Evolutionary conservation across 257 asterid genomes (phyloP).

Genomic region (Parsonsia alboflavescens): DNA sequence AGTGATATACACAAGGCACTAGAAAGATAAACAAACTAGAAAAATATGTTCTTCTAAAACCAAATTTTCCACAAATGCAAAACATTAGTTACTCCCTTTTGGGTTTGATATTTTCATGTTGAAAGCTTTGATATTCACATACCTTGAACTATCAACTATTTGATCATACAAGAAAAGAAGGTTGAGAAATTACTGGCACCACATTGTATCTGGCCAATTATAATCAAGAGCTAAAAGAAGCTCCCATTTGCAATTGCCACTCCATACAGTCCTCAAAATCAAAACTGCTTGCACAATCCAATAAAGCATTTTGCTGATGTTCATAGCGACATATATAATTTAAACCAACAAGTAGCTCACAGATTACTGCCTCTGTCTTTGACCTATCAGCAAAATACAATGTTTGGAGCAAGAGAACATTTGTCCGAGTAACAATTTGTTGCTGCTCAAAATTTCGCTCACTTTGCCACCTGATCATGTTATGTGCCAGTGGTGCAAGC

Average conservation of each 20-base stretch:
- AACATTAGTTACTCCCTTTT: constrained; percentile 18
- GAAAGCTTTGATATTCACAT: constrained; percentile 37
- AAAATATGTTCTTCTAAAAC: constrained; percentile 9
- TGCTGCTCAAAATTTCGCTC: constrained; percentile 88
- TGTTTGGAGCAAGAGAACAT: constrained; percentile 80
- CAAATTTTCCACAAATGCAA: constrained; percentile 11
- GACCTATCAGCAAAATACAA: constrained; percentile 70
- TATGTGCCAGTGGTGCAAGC: constrained; percentile 84
- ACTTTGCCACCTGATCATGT: constrained; percentile 92
- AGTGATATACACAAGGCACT: not conserved
- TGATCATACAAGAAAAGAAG: constrained; percentile 22
- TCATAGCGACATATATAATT: constrained; percentile 87
- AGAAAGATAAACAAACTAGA: constrained; percentile 8
- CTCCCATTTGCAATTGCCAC: constrained; percentile 54
- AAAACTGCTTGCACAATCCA: constrained; percentile 91
- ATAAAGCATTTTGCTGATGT: constrained; percentile 78
- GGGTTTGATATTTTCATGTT: constrained; percentile 17
- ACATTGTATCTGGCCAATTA: not conserved
- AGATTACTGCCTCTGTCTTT: constrained; percentile 67
- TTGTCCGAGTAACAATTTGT: constrained; percentile 65
- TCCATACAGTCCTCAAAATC: constrained; percentile 72
- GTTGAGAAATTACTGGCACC: constrained; percentile 9
- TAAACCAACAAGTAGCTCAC: constrained; percentile 74
- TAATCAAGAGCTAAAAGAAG: constrained; percentile 42
- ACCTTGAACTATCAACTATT: constrained; percentile 18